Evolutionary conservation across 2,329 filamentous ascomycete species (phyloP), one percentile per base, ranked within the genome.

Genomic region (Monosporascus cannonballus): DNA sequence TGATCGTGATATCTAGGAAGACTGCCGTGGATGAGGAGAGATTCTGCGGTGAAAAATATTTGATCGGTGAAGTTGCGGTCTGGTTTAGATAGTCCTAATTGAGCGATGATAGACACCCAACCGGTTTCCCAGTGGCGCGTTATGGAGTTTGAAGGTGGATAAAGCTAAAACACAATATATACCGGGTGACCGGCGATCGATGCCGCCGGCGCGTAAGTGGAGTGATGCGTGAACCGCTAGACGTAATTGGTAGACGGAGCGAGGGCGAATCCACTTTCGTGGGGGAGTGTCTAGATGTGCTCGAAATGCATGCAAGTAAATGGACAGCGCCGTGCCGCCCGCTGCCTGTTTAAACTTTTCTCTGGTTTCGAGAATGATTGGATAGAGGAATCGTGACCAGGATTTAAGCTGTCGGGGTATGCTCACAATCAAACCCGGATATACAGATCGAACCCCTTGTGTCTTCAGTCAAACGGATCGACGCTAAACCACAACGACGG

Each of bases 1-100:
- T 48, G 37, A 24, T 48, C 34, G 24, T 38, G 18, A 24, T 18
- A 38, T n/a, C 3, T 22, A 38, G n/a, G 18, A 34, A 48, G 34
- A 38, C 24, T 14, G 34, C n/a, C 20, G 47, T 24, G 48, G 38
- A 27, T 8, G 15, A 22, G 18, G 20, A 41, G 24, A 30, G 48
- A 41, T 41, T n/a, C 27, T 41, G 48, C 17, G 20, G 48, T 49
- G 48, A 49, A 49, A 22, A 34, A 14, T 36, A 17, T 18, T 18
- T 24, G 37, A 44, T 41, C 15, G 27, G 17, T 34, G 37, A 49
- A 49, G 48, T 49, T 49, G 48, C 48, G 48, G 48, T 49, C 48
- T 49, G 48, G 41, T 22, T 39, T 39, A 20, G 39, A 38, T 3
- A 22, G 38, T 24, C 48, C 48, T 18, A 42, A 22, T 46, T 18